phyloP scores from a whole-genome alignment of 2,329 filamentous ascomycete genomes.

The Colletotrichum graminicola region DNA sequence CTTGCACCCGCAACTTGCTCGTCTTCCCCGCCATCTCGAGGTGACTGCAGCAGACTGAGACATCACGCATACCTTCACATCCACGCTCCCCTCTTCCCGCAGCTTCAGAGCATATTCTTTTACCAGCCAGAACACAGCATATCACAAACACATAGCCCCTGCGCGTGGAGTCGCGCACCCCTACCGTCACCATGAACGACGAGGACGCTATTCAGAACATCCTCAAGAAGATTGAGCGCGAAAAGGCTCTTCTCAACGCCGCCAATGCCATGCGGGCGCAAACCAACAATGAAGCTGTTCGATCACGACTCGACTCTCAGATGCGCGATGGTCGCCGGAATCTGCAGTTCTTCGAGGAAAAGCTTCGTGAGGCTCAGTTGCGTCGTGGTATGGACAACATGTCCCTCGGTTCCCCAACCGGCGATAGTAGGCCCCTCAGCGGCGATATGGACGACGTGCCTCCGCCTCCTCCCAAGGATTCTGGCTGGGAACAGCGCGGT shows the following conservation, averaged over 20 bases:
- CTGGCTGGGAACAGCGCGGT: conserved; percentile 47
- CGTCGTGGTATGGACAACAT: conserved; percentile 79
- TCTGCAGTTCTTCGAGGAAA: conserved; percentile 95
- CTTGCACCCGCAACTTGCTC: neutral
- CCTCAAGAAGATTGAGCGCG: conserved; percentile 96
- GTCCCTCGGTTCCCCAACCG: conserved; percentile 67
- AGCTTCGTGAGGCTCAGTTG: conserved; percentile 88
- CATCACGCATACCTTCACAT: conserved; percentile 3
- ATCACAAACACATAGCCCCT: conserved; percentile 41
- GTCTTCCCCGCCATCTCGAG: conserved; percentile 1
- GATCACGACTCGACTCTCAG: conserved; percentile 90
- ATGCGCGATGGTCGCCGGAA: conserved; percentile 94
- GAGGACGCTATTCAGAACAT: conserved; percentile 81
- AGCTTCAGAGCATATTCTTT: conserved; percentile 10
- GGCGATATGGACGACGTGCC: conserved; percentile 64
- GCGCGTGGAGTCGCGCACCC: conserved; percentile 53
- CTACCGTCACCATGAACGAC: conserved; percentile 68
- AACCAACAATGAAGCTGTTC: conserved; percentile 92
- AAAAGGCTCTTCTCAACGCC: conserved; percentile 94
- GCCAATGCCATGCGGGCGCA: conserved; percentile 96
- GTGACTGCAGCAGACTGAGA: conserved; percentile 8
- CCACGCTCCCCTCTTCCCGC: neutral
- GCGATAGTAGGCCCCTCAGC: conserved; percentile 58
- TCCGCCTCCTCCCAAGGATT: conserved; percentile 81
- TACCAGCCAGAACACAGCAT: conserved; percentile 8